phyloP scores from a whole-genome alignment of 768 basidiomycete species.

The Lactifluus rugatus region DNA sequence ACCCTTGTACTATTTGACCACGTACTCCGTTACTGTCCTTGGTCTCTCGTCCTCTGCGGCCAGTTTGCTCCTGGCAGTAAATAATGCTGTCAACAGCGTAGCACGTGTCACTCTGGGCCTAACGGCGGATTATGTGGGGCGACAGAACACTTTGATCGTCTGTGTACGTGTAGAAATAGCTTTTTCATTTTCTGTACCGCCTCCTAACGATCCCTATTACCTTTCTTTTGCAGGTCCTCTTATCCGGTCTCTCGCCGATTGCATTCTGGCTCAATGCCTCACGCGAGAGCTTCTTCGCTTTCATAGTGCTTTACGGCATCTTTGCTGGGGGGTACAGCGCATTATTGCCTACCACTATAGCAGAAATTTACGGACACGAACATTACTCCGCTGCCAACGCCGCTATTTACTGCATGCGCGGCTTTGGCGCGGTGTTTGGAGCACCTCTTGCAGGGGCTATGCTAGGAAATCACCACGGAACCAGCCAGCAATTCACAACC shows the following conservation, averaged over 20 bases:
- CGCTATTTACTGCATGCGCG: conserved; percentile 35
- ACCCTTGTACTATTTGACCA: conserved; percentile 35
- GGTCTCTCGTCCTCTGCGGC: conserved; percentile 30
- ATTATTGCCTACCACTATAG: conserved; percentile 35
- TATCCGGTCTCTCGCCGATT: conserved; percentile 33
- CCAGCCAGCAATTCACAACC: not conserved
- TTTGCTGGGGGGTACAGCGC: conserved; percentile 38
- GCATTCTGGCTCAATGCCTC: conserved; percentile 35
- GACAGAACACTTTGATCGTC: conserved; percentile 36
- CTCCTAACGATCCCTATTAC: not conserved
- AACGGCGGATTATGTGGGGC: conserved; percentile 33
- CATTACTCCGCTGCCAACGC: conserved; percentile 36
- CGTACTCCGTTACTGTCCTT: conserved; percentile 34
- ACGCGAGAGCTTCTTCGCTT: conserved; percentile 31
- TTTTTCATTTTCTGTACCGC: not conserved
- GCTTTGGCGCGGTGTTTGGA: conserved; percentile 32
- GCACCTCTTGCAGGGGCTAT: conserved; percentile 36
- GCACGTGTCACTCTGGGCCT: conserved; percentile 34
- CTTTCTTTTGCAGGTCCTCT: conserved; percentile 26
- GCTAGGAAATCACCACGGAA: conserved; percentile 26
- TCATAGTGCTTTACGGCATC: conserved; percentile 34
- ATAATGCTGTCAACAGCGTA: conserved; percentile 35
- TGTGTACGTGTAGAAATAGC: conserved; percentile 24
- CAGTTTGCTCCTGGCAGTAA: conserved; percentile 33
- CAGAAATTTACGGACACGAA: conserved; percentile 35